Conservation (phyloP, 2,329 filamentous ascomycete species). For the Verticillium isaacii region DNA sequence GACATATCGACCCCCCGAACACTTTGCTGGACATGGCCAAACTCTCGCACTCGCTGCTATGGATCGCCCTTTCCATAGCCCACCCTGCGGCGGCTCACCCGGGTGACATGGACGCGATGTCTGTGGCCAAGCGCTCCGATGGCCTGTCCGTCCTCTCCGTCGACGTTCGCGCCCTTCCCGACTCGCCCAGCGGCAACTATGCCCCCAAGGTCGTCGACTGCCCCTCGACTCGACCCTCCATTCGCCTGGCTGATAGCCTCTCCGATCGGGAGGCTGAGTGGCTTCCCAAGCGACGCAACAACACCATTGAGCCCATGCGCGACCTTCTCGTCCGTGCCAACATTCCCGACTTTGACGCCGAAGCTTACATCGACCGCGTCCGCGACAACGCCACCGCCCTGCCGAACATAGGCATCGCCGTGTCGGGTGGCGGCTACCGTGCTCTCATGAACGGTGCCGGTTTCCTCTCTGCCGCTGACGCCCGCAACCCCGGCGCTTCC, state of each 20-base stretch:
- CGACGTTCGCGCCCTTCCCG: constrained; percentile 26
- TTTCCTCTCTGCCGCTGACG: constrained; percentile 74
- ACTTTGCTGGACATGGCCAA: background rate
- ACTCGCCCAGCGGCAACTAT: constrained; percentile 56
- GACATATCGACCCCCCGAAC: background rate
- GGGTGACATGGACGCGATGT: background rate
- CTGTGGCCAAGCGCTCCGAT: background rate
- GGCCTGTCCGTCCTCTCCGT: constrained; percentile 3
- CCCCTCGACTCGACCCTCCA: constrained; percentile 61
- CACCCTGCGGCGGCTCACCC: background rate
- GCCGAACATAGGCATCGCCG: constrained; percentile 60
- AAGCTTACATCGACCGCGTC: constrained; percentile 61
- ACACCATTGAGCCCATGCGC: constrained; percentile 71
- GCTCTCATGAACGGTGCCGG: constrained; percentile 77
- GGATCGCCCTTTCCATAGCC: background rate
- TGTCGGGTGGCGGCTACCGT: constrained; percentile 75
- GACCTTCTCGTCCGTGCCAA: constrained; percentile 66
- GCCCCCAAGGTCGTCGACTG: constrained; percentile 65
- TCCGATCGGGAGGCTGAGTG: constrained; percentile 69
- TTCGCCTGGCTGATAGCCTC: constrained; percentile 59
- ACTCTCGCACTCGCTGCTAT: background rate
- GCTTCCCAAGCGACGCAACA: constrained; percentile 65
- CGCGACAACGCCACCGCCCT: constrained; percentile 59
- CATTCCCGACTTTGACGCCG: constrained; percentile 76
- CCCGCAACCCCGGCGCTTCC: constrained; percentile 60